Evolutionary conservation across 164 flowering plant genomes (phyloP).

Genomic region (Magnolia sinica): DNA sequence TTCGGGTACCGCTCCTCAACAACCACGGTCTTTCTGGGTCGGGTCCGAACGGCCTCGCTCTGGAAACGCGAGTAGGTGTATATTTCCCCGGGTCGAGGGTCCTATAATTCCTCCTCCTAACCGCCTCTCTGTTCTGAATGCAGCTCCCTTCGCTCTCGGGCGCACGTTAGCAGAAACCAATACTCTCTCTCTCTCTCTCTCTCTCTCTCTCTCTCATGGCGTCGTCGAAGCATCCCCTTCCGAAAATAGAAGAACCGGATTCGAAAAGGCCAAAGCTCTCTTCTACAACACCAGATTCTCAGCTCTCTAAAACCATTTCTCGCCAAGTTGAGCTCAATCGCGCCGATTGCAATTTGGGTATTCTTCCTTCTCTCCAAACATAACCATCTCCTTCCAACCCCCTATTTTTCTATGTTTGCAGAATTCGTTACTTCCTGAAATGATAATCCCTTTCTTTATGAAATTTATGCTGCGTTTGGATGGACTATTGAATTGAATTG

Average conservation of each 20-base stretch:
- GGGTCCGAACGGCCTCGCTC: too few species aligned
- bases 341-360: conserved; percentile 11
- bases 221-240: conserved; percentile 20
- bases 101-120: neutral
- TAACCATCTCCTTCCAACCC: neutral
- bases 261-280: neutral
- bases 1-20: too few species aligned
- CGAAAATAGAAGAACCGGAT: conserved; percentile 10
- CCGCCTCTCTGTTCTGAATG: neutral
- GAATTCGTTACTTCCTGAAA: neutral
- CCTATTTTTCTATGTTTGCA: neutral
- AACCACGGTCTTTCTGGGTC: too few species aligned
- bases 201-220: conserved; percentile 17
- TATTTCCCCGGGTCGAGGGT: neutral
- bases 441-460: too few species aligned
- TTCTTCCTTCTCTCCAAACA: neutral
- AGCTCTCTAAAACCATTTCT: neutral
- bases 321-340: conserved; percentile 12
- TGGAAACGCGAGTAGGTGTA: too few species aligned
- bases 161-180: neutral
- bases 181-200: too few species aligned
- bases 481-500: neutral
- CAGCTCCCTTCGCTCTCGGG: neutral
- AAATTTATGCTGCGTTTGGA: neutral
- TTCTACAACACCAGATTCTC: neutral